Evolutionary conservation across 2,329 filamentous ascomycete genomes (phyloP).

Genomic region (Chrysoporthe puriensis): DNA sequence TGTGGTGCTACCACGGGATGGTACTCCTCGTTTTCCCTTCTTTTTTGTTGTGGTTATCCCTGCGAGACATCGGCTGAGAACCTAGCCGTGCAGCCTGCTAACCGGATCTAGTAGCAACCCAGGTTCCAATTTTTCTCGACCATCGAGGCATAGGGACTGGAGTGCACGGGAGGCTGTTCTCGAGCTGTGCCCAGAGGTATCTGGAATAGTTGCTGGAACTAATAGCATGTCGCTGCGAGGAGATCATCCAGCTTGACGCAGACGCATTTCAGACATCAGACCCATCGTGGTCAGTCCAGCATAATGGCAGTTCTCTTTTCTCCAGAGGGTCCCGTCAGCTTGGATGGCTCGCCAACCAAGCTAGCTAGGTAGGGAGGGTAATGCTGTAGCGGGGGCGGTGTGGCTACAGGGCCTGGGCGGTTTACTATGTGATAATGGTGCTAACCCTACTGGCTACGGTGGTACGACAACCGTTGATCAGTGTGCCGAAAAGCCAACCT

Average conservation of each 20-base stretch:
- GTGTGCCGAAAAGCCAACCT: background rate
- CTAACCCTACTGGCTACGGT: too few species aligned
- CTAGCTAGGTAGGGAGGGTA: too few species aligned
- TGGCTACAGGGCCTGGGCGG: background rate
- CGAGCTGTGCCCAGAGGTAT: background rate
- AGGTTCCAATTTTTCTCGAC: background rate
- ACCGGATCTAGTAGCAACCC: background rate
- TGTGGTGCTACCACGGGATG: background rate
- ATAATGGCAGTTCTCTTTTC: background rate
- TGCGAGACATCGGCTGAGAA: background rate
- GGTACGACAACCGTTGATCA: background rate
- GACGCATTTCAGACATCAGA: too few species aligned
- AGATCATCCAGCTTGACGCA: too few species aligned
- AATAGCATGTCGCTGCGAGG: too few species aligned
- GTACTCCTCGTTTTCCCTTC: background rate
- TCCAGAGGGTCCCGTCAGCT: too few species aligned
- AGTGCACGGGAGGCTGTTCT: background rate
- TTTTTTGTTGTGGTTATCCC: background rate
- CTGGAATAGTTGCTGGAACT: too few species aligned
- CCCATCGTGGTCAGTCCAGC: too few species aligned
- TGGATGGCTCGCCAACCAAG: too few species aligned
- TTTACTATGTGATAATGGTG: background rate
- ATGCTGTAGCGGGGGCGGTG: background rate
- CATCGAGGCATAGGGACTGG: background rate
- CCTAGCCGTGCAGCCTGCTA: background rate